Evolutionary conservation across 345 rosid species (phyloP).

Genomic region (Eucalyptus lansdowneana): DNA sequence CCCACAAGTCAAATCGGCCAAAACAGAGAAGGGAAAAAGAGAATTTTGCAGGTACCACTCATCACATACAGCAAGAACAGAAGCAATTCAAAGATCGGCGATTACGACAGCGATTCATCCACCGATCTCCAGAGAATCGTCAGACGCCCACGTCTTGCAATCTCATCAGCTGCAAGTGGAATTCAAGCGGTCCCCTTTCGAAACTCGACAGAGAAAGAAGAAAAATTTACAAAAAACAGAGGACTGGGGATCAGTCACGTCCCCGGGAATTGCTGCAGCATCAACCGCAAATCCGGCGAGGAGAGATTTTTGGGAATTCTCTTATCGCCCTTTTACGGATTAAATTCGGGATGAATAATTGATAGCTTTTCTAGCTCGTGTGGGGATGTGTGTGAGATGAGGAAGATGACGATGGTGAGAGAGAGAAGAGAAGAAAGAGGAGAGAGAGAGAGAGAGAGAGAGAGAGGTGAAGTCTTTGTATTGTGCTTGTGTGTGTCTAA

Average conservation of each 20-base stretch:
- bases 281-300: background rate
- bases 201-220: background rate
- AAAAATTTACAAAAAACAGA: background rate
- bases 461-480: background rate
- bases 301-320: background rate
- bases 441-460: background rate
- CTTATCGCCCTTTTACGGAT: background rate
- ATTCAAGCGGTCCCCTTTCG: background rate
- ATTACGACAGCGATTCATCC: constrained; percentile 10
- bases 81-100: constrained; percentile 3
- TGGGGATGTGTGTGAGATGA: background rate
- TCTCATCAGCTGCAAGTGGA: constrained; percentile 29
- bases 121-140: background rate
- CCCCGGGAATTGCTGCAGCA: background rate
- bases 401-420: background rate
- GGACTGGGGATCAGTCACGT: background rate
- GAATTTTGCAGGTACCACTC: background rate
- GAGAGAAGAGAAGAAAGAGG: background rate
- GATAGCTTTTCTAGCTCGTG: background rate
- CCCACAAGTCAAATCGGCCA: background rate
- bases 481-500: background rate
- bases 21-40: background rate
- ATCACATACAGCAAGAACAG: background rate
- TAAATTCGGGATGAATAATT: background rate
- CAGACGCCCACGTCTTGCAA: background rate